Conservation (phyloP, 2,329 filamentous ascomycete species). For the Elsinoe necatrix region DNA sequence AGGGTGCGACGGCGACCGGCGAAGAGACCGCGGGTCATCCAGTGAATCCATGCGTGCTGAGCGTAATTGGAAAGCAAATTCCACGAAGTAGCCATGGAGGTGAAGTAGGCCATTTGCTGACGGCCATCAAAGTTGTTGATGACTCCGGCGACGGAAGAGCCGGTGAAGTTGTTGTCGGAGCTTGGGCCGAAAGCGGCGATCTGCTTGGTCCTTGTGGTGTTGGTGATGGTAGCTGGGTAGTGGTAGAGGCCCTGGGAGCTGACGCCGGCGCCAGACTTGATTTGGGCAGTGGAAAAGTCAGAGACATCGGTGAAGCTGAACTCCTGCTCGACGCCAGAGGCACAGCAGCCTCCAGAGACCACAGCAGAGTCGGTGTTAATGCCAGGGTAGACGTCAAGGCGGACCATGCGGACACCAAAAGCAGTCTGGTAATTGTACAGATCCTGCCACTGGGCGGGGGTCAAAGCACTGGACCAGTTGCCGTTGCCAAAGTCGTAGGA, state of each 20-base stretch:
- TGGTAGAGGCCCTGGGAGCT: slow-evolving; percentile 48
- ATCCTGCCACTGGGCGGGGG: slow-evolving; percentile 46
- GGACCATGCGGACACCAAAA: slow-evolving; percentile 54
- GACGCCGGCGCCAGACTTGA: slow-evolving; percentile 43
- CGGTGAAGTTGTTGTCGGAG: slow-evolving; percentile 29
- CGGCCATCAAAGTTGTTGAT: slow-evolving; percentile 51
- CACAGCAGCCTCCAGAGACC: slow-evolving; percentile 41
- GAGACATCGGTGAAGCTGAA: slow-evolving; percentile 47
- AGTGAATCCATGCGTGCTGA: slow-evolving; percentile 56
- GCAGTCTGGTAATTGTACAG: slow-evolving; percentile 50
- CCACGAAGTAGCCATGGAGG: slow-evolving; percentile 45
- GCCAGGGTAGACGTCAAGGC: slow-evolving; percentile 49
- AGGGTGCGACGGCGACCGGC: slow-evolving; percentile 49
- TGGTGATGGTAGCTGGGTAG: slow-evolving; percentile 49
- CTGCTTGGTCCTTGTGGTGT: slow-evolving; percentile 45
- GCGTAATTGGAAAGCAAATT: slow-evolving; percentile 48
- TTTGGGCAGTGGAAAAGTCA: slow-evolving; percentile 47
- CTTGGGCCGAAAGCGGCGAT: slow-evolving; percentile 47
- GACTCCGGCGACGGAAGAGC: slow-evolving; percentile 45
- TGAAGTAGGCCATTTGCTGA: slow-evolving; percentile 56
- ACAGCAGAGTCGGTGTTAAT: slow-evolving; percentile 39
- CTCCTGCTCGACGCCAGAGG: slow-evolving; percentile 41
- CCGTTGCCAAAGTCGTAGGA: slow-evolving; percentile 44
- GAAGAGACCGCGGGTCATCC: slow-evolving; percentile 52
- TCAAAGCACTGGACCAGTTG: slow-evolving; percentile 47